These are phyloP conservation scores for Microbotryum silenes-acaulis DNA, from an alignment of 1,284 basidiomycete genomes.

Conservation along the genomic window DNA sequence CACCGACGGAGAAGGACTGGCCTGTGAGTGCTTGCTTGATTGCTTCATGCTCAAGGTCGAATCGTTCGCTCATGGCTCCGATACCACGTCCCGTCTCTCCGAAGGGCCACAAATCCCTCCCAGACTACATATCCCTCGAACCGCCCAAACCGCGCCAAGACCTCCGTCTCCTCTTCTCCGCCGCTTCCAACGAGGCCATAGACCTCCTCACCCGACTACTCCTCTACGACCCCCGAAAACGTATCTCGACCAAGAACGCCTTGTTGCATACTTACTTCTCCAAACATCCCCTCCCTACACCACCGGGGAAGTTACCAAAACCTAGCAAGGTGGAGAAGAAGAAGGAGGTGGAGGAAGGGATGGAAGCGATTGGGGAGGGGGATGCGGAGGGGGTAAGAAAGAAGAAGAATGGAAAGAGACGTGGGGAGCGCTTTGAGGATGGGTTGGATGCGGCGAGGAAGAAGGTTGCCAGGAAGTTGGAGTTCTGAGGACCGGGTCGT, in stretches of 20 bases:
- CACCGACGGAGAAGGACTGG: slow-evolving; percentile 94
- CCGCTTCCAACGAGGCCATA: slow-evolving; percentile 76
- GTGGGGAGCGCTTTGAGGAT: not conserved
- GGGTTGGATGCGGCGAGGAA: slow-evolving; percentile 14
- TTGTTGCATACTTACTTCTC: slow-evolving; percentile 70
- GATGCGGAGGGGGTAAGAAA: slow-evolving; percentile 8
- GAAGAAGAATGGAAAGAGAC: slow-evolving; percentile 3
- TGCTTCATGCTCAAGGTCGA: not conserved
- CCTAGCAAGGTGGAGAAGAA: slow-evolving; percentile 48
- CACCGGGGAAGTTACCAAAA: slow-evolving; percentile 74
- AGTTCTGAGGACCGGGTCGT: slow-evolving; percentile 14
- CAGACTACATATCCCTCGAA: slow-evolving; percentile 75
- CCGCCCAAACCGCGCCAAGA: slow-evolving; percentile 61
- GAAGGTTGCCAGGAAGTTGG: slow-evolving; percentile 29
- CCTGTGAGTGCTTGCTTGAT: slow-evolving; percentile 52
- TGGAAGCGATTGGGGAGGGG: slow-evolving; percentile 4
- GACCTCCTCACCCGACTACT: slow-evolving; percentile 75
- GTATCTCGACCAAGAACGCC: slow-evolving; percentile 72
- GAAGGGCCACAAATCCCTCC: slow-evolving; percentile 80
- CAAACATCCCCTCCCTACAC: slow-evolving; percentile 66
- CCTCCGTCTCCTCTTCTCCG: slow-evolving; percentile 78
- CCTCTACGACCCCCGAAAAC: slow-evolving; percentile 73
- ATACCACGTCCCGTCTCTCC: slow-evolving; percentile 6
- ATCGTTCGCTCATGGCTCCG: slow-evolving; percentile 15
- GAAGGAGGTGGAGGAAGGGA: slow-evolving; percentile 4